phyloP scores from a whole-genome alignment of 192 early-diverging fungal species.

The Backusella tarrabulga region DNA sequence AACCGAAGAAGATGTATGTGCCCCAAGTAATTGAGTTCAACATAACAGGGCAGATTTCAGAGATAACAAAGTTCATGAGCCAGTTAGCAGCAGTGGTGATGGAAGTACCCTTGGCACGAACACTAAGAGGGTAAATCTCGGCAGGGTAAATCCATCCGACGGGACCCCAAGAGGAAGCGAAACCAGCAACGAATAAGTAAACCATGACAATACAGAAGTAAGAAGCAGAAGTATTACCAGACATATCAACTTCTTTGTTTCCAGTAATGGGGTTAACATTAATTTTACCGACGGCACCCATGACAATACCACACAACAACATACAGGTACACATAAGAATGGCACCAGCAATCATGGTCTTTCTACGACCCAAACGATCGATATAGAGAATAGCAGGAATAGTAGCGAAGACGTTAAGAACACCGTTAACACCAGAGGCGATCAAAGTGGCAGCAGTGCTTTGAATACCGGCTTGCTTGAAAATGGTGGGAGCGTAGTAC shows the following conservation, averaged over 20 bases:
- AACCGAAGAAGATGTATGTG: conserved; percentile 68
- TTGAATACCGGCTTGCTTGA: conserved; percentile 33
- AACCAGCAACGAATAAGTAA: conserved; percentile 56
- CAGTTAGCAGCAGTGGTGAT: conserved; percentile 85
- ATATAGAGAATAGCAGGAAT: conserved; percentile 82
- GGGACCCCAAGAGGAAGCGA: conserved; percentile 91
- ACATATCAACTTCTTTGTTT: conserved; percentile 19
- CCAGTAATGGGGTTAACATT: conserved; percentile 8
- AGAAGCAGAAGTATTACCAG: background rate
- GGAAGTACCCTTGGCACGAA: conserved; percentile 83
- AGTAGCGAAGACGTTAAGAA: conserved; percentile 78
- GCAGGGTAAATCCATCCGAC: conserved; percentile 89
- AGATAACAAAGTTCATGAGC: conserved; percentile 77
- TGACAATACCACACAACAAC: conserved; percentile 25
- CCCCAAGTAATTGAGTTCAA: conserved; percentile 61
- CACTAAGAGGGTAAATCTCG: conserved; percentile 86
- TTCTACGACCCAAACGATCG: conserved; percentile 77
- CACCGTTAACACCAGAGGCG: conserved; percentile 38
- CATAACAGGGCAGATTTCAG: conserved; percentile 67
- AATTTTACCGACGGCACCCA: conserved; percentile 39
- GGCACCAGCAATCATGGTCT: conserved; percentile 70
- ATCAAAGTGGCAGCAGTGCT: conserved; percentile 25
- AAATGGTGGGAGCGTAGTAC: conserved; percentile 56
- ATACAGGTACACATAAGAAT: conserved; percentile 53
- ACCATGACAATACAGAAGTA: conserved; percentile 49